These are phyloP conservation scores for Fagopyrum tataricum DNA, from an alignment of 148 eudicot species.

Conservation along the genomic window DNA sequence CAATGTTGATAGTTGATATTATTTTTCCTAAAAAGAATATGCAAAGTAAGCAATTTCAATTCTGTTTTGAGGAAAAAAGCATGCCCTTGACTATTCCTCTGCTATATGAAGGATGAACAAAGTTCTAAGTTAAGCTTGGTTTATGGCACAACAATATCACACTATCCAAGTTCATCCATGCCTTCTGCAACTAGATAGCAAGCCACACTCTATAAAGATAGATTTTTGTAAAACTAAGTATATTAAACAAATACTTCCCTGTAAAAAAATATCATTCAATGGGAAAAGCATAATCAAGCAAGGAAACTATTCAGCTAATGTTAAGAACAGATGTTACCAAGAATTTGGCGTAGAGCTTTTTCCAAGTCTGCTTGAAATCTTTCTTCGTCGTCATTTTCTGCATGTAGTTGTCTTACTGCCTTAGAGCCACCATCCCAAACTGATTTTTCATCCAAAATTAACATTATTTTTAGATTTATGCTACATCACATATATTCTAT, in stretches of 20 bases:
- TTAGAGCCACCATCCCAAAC: constrained; percentile 48
- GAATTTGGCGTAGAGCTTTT: constrained; percentile 83
- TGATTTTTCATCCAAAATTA: constrained; percentile 20
- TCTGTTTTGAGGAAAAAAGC: not conserved
- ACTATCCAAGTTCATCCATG: not conserved
- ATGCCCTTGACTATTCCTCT: not conserved
- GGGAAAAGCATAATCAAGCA: not conserved
- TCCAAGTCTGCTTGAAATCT: constrained; percentile 87
- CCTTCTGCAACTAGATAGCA: not conserved
- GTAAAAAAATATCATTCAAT: not conserved
- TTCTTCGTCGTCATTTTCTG: constrained; percentile 87
- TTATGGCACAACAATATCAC: not conserved
- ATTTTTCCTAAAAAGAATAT: too few species aligned
- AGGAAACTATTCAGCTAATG: not conserved
- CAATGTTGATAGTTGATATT: too few species aligned
- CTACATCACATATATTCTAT: constrained; percentile 4
- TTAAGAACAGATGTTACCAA: constrained; percentile 37
- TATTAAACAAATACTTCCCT: not conserved
- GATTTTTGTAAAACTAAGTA: too few species aligned
- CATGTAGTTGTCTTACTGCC: constrained; percentile 55
- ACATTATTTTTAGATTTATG: not conserved
- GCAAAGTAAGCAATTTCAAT: not conserved
- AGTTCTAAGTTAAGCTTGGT: not conserved
- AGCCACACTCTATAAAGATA: not conserved
- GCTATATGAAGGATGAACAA: not conserved